Evolutionary conservation across 441 rosid genomes (phyloP).

Genomic region (Bocquillonia castaneifolia): DNA sequence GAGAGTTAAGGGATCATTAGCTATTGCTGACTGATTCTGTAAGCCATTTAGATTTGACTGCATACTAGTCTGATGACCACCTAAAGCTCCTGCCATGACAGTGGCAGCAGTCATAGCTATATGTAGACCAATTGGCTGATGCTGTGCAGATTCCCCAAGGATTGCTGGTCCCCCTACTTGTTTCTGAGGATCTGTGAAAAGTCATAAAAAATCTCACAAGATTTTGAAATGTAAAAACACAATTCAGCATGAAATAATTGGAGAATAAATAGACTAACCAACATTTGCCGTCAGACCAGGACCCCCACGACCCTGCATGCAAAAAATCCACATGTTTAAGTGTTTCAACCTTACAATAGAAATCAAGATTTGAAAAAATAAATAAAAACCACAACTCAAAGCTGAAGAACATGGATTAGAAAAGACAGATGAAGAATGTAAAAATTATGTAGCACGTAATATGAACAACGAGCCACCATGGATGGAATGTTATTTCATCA

Average conservation of each 20-base stretch:
- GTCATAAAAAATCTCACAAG: conserved; percentile 4
- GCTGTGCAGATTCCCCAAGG: conserved; percentile 43
- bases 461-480: not conserved
- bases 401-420: not conserved
- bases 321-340: conserved; percentile 7
- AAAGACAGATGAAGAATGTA: not conserved
- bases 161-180: conserved; percentile 53
- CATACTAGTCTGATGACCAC: conserved; percentile 57
- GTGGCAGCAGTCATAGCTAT: conserved; percentile 74
- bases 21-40: conserved; percentile 41
- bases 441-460: not conserved
- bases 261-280: conserved; percentile 38
- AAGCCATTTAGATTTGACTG: conserved; percentile 50
- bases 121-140: conserved; percentile 83
- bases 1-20: conserved; percentile 81
- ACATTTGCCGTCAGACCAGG: conserved; percentile 55
- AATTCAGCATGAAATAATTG: conserved; percentile 3
- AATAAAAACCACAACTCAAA: not conserved
- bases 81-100: conserved; percentile 71
- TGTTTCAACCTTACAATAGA: conserved; percentile 4
- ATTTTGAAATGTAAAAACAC: conserved; percentile 2
- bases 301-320: conserved; percentile 84
- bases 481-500: not conserved
- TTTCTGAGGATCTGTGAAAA: conserved; percentile 48
- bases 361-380: not conserved